phyloP scores from a whole-genome alignment of 164 flowering plant species.

The Vitis vinifera region DNA sequence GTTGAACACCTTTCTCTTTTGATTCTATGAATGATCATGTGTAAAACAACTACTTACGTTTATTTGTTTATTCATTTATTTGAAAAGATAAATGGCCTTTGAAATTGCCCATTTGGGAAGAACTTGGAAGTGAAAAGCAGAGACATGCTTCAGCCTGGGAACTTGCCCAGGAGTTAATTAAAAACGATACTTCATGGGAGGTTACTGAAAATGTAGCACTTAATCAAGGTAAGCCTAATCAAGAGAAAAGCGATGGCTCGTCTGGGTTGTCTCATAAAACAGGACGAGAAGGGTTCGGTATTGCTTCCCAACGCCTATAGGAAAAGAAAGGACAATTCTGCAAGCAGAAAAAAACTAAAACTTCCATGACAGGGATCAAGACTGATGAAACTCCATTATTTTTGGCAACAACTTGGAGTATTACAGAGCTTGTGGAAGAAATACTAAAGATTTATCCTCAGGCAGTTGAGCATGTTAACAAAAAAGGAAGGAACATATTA shows the following conservation, averaged over 20 bases:
- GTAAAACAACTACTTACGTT: too few species aligned
- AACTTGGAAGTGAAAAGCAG: not conserved
- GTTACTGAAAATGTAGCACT: not conserved
- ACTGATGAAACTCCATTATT: conserved; percentile 10
- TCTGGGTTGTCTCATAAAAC: too few species aligned
- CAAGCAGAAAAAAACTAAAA: not conserved
- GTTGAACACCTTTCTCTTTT: too few species aligned
- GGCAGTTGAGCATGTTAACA: conserved; percentile 7
- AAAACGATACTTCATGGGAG: conserved; percentile 7
- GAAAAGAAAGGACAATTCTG: not conserved
- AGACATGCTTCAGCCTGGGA: not conserved
- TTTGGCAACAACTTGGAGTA: conserved; percentile 9
- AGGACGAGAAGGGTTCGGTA: too few species aligned
- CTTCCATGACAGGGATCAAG: not conserved
- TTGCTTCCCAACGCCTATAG: too few species aligned
- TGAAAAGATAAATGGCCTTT: too few species aligned
- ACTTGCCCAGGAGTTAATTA: conserved; percentile 1
- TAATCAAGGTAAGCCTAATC: not conserved
- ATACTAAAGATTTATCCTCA: conserved; percentile 8
- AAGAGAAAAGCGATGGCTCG: not conserved
- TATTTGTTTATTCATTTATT: too few species aligned
- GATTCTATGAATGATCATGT: too few species aligned
- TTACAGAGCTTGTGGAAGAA: conserved; percentile 6
- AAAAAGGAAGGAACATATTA: conserved; percentile 5
- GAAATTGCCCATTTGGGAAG: not conserved